Base-by-base conservation (phyloP, 257 asterid species). In the Jaltomata sinuosa region DNA sequence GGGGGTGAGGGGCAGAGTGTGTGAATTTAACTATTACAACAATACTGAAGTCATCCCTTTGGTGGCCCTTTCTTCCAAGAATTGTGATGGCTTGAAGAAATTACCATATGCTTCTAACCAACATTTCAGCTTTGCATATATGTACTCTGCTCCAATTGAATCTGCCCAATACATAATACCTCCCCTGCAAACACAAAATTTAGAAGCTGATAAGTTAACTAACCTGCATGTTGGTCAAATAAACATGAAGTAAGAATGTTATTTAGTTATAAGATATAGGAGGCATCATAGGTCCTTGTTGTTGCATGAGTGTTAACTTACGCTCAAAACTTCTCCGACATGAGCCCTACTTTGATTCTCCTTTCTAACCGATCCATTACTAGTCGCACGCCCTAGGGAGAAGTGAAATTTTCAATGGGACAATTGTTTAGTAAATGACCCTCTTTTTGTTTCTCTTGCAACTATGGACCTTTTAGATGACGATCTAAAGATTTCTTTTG, bases 261-360 rank as follows among this genome's bases (percentile, higher is more conserved):
- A 47, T 8, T 31, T 32, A 9, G 49, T 34, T 69, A 69, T 21
- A 11, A 36, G 32, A 61, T 61, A 61, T 11, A 61, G 36, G 83
- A 55, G 55, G 69, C 1, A 40, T 8, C 32, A 36, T 14, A 14
- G 76, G 69, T 54, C 31, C 53, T 85, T 9, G 83, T 10, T 50
- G 62, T 2, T 85, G 76, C 82, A 80, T 65, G 64, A 52, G 61
- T 67, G 32, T 42, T 16, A 53, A 64, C 3, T 79, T 29, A 36
- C 27, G 18, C 87, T 80, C 82, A 80, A 85, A 85, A 64, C 64
- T 85, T 82, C 42, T 67, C 16, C 3, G n/a, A 80, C 29, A 80
- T 25, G 52, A 59, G 54, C 29, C 79, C 34, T 76, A 67, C 29
- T 79, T n/a, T n/a, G n/a, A n/a, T n/a, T n/a, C n/a, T n/a, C n/a